Evolutionary conservation across 2,329 filamentous ascomycete species (phyloP).

Genomic region (Cadophora sp.): DNA sequence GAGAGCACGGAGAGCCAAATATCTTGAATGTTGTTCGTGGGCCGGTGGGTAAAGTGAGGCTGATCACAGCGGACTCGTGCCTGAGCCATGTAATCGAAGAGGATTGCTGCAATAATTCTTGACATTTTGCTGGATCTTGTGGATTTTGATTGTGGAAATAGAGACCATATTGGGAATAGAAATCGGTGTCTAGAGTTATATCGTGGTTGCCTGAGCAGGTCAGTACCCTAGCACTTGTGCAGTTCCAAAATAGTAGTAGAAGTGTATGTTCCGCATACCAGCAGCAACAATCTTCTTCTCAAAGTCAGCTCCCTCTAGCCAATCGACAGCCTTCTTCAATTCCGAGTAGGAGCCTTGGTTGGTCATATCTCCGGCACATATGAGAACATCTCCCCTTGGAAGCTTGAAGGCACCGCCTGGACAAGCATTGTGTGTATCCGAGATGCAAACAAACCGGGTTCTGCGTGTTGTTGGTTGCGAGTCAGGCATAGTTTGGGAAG

Average conservation of each 20-base stretch:
- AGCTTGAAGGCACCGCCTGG: slow-evolving; percentile 61
- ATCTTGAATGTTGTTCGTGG: slow-evolving; percentile 68
- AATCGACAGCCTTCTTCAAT: slow-evolving; percentile 66
- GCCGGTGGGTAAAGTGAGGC: slow-evolving; percentile 59
- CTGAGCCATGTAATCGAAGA: slow-evolving; percentile 68
- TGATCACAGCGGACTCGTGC: slow-evolving; percentile 61
- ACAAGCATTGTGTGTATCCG: slow-evolving; percentile 75
- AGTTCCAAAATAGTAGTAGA: not conserved
- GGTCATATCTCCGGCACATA: slow-evolving; percentile 79
- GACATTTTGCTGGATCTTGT: slow-evolving; percentile 61
- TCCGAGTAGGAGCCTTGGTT: slow-evolving; percentile 71
- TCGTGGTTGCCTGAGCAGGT: slow-evolving; percentile 72
- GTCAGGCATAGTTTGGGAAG: slow-evolving; percentile 26
- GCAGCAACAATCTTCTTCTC: slow-evolving; percentile 75
- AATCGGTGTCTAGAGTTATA: slow-evolving; percentile 70
- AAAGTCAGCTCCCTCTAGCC: slow-evolving; percentile 72
- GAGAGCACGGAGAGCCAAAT: slow-evolving; percentile 76
- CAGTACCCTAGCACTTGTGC: slow-evolving; percentile 17
- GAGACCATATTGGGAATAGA: slow-evolving; percentile 60
- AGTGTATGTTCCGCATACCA: slow-evolving; percentile 51
- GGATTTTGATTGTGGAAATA: slow-evolving; percentile 63
- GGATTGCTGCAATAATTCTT: slow-evolving; percentile 52
- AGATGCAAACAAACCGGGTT: slow-evolving; percentile 76
- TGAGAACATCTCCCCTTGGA: slow-evolving; percentile 74
- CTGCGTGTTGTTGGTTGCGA: slow-evolving; percentile 41